Base-by-base conservation (phyloP, 441 rosid genomes). In the Gossypium gossypioides region DNA sequence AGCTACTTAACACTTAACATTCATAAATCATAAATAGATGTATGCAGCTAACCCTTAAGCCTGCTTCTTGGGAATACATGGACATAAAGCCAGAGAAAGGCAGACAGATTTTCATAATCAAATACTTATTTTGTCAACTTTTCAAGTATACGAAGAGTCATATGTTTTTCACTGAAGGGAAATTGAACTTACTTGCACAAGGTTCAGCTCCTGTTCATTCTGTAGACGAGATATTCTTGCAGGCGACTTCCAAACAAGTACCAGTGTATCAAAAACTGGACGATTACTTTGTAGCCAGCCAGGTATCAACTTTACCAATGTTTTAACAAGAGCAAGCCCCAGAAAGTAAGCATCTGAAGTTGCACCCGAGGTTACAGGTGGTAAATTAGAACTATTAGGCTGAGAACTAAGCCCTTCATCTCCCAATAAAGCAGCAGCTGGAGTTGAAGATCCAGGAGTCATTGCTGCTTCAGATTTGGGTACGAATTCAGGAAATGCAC, bases 311-410 rank as follows among this genome's bases (percentile, higher is more conserved):
- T 93, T 96, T 74, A 90, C 97, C 88, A 96, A 80, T 18, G 90
- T 88, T 81, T 96, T 96, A 78, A 93, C 76, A 56, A 96, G 96
- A 68, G 89, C 88, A 78, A 96, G 99, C 73, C 99, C 98, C 81
- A 87, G 93, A 83, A 96, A 96, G 83, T 96, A 90, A 42, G 92
- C 92, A 83, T 89, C 96, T 48, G 88, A 84, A 73, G 85, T 77
- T 62, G 84, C 76, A 71, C 69, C 76, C 32, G 89, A 57, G 55
- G 83, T 74, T 44, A 76, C 44, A 62, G 93, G 75, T 25, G 87
- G 79, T 78, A 78, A 58, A 74, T 74, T 84, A 65, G 91, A 77
- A 75, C 78, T 71, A 73, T 89, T 93, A 51, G 79, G 67, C 64
- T 91, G 75, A 72, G 86, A 72, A 76, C 75, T 68, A 73, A 70